These are phyloP conservation scores for Termitomyces sp. DNA, from an alignment of 768 basidiomycete species.

Conservation along the genomic window DNA sequence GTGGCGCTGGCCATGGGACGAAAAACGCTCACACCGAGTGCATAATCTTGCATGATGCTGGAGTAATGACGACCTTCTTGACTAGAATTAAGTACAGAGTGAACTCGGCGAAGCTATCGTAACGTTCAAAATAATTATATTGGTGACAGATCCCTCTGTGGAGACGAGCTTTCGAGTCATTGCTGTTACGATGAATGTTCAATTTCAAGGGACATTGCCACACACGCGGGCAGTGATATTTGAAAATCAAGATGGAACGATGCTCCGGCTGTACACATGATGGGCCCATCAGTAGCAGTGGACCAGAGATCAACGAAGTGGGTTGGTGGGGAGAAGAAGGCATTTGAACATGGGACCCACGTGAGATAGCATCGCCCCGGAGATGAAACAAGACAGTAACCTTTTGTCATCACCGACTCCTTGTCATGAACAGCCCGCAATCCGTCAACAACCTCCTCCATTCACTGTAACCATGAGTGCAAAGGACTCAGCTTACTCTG, in stretches of 20 bases:
- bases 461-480: conserved; percentile 15
- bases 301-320: neutral
- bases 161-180: neutral
- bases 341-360: neutral
- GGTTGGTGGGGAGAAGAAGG: neutral
- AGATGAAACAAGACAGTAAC: conserved; percentile 17
- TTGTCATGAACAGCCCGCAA: conserved; percentile 13
- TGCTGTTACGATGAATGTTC: neutral
- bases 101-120: neutral
- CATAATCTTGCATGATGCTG: neutral
- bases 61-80: neutral
- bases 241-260: neutral
- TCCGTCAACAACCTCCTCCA: conserved; percentile 2
- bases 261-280: neutral
- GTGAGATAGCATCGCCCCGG: conserved; percentile 10
- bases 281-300: neutral
- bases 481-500: conserved; percentile 13
- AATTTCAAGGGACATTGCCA: neutral
- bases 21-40: neutral
- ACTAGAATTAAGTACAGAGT: neutral
- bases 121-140: neutral
- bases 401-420: conserved; percentile 1
- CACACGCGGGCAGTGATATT: neutral
- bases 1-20: neutral
- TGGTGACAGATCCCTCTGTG: neutral